Conservation (phyloP, 192 early-diverging fungal species). For the Pilaira anomala region DNA sequence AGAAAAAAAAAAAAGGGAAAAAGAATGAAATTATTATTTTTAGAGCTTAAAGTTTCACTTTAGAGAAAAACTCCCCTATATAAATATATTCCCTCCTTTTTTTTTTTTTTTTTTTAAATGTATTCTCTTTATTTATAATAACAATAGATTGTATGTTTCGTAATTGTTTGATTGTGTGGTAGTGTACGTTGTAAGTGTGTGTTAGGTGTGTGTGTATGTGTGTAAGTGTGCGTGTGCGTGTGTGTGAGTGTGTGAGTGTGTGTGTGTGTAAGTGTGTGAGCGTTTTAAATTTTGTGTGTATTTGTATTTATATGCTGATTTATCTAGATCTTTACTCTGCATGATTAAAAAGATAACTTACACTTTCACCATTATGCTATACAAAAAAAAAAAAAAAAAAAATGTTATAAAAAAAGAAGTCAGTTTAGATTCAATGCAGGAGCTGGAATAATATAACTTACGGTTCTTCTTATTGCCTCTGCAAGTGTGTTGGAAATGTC, state of each 20-base stretch:
- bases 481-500: constrained; percentile 88
- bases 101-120: background rate
- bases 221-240: too few species aligned
- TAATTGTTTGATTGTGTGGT: too few species aligned
- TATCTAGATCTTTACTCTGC: constrained; percentile 22
- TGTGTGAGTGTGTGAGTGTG: too few species aligned
- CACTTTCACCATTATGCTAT: constrained; percentile 41
- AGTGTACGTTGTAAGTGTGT: too few species aligned
- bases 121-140: background rate
- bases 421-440: background rate
- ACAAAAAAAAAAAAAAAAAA: constrained; percentile 1
- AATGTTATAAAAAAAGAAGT: too few species aligned
- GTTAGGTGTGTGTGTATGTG: too few species aligned
- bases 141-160: too few species aligned
- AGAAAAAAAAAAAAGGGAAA: background rate
- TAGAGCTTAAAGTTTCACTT: constrained; percentile 1
- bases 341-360: constrained; percentile 34
- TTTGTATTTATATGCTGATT: background rate
- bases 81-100: background rate
- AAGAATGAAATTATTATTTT: background rate
- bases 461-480: constrained; percentile 83
- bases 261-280: too few species aligned
- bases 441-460: background rate
- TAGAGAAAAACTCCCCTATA: background rate
- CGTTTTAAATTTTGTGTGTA: background rate